These are phyloP conservation scores for Knoxdaviesia capensis DNA, from an alignment of 2,329 filamentous ascomycete genomes.

Conservation along the genomic window DNA sequence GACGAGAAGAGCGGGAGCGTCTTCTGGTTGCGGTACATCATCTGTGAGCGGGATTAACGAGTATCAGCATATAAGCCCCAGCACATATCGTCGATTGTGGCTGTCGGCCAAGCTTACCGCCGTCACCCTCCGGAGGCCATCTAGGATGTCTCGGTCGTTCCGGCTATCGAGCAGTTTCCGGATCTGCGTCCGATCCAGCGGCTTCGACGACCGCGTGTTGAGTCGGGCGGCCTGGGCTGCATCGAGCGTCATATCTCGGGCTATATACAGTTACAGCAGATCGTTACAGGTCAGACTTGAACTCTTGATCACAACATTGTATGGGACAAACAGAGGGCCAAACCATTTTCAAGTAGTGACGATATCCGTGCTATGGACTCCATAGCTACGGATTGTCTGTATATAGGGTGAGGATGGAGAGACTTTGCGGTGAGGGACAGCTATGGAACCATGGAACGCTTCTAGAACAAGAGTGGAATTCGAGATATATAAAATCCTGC, in stretches of 20 bases:
- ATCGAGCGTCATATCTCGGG: slow-evolving; percentile 92
- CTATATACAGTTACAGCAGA: slow-evolving; percentile 22
- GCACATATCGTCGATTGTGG: not conserved
- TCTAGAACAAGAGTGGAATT: too few species aligned
- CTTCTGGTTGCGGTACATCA: slow-evolving; percentile 85
- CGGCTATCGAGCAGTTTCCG: slow-evolving; percentile 90
- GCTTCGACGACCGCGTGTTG: slow-evolving; percentile 38
- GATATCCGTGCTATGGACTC: slow-evolving; percentile 93
- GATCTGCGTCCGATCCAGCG: slow-evolving; percentile 62
- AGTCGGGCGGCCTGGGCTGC: slow-evolving; percentile 73
- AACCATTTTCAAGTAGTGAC: slow-evolving; percentile 85
- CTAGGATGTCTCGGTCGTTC: slow-evolving; percentile 79
- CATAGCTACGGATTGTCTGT: slow-evolving; percentile 32
- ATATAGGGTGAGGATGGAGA: not conserved
- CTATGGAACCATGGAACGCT: too few species aligned
- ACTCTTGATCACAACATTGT: not conserved
- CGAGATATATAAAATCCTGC: too few species aligned
- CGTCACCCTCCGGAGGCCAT: slow-evolving; percentile 75
- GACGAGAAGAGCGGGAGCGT: slow-evolving; percentile 92
- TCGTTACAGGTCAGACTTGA: not conserved
- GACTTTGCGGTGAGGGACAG: not conserved
- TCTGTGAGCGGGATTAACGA: slow-evolving; percentile 27
- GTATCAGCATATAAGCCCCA: not conserved
- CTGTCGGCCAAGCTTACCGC: slow-evolving; percentile 36
- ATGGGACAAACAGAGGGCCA: slow-evolving; percentile 9